phyloP scores from a whole-genome alignment of 768 basidiomycete genomes.

The Mycena indigotica region DNA sequence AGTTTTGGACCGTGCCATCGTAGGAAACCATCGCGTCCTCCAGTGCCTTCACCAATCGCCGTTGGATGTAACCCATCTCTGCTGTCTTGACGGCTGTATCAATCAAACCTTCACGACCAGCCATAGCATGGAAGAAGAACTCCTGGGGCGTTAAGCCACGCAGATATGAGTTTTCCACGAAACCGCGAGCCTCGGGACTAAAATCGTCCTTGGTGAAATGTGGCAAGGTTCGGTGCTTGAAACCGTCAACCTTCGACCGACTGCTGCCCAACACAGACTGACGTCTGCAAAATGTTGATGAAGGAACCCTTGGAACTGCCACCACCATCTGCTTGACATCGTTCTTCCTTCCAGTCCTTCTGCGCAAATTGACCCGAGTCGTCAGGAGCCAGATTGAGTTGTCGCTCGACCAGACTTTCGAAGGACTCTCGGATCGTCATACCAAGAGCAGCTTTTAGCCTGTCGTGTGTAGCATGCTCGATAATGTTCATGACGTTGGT shows the following conservation, averaged over 20 bases:
- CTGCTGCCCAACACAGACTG: constrained; percentile 49
- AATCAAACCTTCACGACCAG: not conserved
- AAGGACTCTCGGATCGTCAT: constrained; percentile 99
- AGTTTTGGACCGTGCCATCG: constrained; percentile 97
- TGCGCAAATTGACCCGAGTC: constrained; percentile 95
- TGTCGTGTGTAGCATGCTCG: constrained; percentile 81
- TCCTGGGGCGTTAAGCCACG: constrained; percentile 96
- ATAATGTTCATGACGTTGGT: constrained; percentile 77
- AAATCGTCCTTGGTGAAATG: constrained; percentile 68
- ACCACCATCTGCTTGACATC: constrained; percentile 99
- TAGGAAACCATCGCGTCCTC: constrained; percentile 98
- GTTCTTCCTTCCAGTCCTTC: constrained; percentile 96
- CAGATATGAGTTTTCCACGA: constrained; percentile 98
- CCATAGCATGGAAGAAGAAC: constrained; percentile 90
- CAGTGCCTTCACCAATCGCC: constrained; percentile 94
- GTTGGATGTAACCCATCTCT: constrained; percentile 98
- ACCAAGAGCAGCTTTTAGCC: constrained; percentile 87
- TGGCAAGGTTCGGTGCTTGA: constrained; percentile 85
- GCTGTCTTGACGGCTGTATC: constrained; percentile 90
- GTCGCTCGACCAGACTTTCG: constrained; percentile 87
- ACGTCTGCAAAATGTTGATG: constrained; percentile 99
- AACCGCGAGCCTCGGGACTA: constrained; percentile 95
- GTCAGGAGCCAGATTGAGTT: constrained; percentile 94
- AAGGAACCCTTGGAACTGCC: constrained; percentile 96
- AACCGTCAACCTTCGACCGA: constrained; percentile 94